A percentile compares a stretch with the other conserved stretches of the same genome.
phyloP scores from a whole-genome alignment of 2,329 filamentous ascomycete genomes.

The Talaromyces amestolkiae region DNA sequence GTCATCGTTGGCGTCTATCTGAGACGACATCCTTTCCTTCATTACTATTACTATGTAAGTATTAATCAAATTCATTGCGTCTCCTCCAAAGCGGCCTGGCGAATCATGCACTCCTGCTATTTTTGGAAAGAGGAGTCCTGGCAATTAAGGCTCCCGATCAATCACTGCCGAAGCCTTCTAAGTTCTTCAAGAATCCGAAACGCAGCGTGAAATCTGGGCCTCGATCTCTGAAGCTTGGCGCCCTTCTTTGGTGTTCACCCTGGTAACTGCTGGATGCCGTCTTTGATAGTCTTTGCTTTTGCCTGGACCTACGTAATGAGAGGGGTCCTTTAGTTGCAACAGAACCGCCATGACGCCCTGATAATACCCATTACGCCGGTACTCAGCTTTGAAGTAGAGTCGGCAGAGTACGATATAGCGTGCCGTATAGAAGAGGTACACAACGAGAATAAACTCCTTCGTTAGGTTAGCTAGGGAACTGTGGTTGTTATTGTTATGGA shows the following conservation, averaged over 20 bases:
- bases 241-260: neutral
- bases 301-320: neutral
- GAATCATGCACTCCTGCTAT: constrained; percentile 2
- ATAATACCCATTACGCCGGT: too few species aligned
- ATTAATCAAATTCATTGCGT: too few species aligned
- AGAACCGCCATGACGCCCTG: neutral
- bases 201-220: neutral
- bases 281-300: neutral
- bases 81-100: neutral
- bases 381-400: neutral
- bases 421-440: neutral
- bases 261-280: neutral
- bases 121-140: constrained; percentile 1
- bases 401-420: neutral
- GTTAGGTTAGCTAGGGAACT: neutral
- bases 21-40: constrained; percentile 6
- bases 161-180: neutral
- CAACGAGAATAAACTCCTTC: neutral
- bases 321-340: neutral
- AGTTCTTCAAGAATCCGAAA: constrained; percentile 2
- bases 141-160: neutral
- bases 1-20: constrained; percentile 13
- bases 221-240: neutral
- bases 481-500: neutral
- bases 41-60: neutral